These are phyloP conservation scores for Castanea mollissima DNA, from an alignment of 306 rosid species.

Conservation along the genomic window DNA sequence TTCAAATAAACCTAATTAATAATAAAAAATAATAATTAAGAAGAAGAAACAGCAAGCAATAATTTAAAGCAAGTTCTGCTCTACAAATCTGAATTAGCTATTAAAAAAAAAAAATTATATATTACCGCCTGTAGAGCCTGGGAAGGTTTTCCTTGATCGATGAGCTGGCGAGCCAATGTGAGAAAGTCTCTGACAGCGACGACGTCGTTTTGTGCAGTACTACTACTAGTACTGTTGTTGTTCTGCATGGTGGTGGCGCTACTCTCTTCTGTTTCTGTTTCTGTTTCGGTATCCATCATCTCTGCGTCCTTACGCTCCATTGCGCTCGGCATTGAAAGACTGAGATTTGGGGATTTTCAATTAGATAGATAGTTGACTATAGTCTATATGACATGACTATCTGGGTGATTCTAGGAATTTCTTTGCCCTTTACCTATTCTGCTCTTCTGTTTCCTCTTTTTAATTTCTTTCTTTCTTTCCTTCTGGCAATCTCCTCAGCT, in stretches of 20 bases:
- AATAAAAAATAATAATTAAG: too few species aligned
- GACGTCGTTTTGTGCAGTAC: conserved; percentile 30
- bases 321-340: conserved; percentile 11
- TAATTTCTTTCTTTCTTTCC: background rate
- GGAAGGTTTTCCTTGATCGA: conserved; percentile 78
- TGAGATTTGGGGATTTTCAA: too few species aligned
- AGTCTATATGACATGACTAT: too few species aligned
- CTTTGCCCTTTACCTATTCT: background rate
- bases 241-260: conserved; percentile 5
- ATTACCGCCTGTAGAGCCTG: conserved; percentile 92
- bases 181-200: conserved; percentile 50
- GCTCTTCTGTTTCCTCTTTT: too few species aligned
- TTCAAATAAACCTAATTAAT: too few species aligned
- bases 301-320: conserved; percentile 39
- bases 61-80: background rate
- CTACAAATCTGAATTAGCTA: background rate
- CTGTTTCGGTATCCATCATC: conserved; percentile 33
- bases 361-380: too few species aligned
- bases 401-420: conserved; percentile 29
- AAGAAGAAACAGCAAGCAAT: too few species aligned
- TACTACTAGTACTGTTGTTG: too few species aligned
- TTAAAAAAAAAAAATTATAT: background rate
- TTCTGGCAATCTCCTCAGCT: background rate
- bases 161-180: conserved; percentile 78
- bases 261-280: too few species aligned